Conservation (phyloP, 345 rosid species). For the Luvunga scandens region DNA sequence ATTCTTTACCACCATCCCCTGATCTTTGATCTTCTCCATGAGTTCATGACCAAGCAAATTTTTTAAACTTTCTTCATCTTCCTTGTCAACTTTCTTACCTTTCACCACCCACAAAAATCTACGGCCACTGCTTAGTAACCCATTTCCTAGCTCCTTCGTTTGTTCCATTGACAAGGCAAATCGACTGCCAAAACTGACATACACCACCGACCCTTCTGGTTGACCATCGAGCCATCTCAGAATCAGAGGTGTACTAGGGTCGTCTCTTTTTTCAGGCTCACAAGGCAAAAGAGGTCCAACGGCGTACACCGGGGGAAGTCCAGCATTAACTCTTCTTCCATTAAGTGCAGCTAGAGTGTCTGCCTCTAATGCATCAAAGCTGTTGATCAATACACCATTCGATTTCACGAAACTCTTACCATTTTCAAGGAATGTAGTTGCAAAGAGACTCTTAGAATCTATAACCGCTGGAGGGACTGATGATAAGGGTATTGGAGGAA, state of each 20-base stretch:
- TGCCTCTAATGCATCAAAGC: conserved; percentile 35
- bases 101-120: conserved; percentile 46
- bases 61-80: conserved; percentile 30
- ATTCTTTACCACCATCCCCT: conserved; percentile 32
- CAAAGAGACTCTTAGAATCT: conserved; percentile 15
- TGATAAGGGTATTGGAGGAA: conserved; percentile 26
- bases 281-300: conserved; percentile 36
- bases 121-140: conserved; percentile 27
- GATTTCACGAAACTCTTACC: conserved; percentile 4
- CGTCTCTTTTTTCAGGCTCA: conserved; percentile 15
- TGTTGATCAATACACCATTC: conserved; percentile 36
- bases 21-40: conserved; percentile 7
- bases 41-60: conserved; percentile 32
- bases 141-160: conserved; percentile 40
- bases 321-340: neutral
- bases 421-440: conserved; percentile 2
- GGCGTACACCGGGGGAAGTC: conserved; percentile 26
- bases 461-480: conserved; percentile 30
- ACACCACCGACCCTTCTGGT: conserved; percentile 34
- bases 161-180: conserved; percentile 32
- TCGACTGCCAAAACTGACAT: conserved; percentile 49
- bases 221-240: conserved; percentile 39
- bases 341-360: conserved; percentile 21
- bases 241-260: neutral
- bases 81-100: conserved; percentile 30